Percentiles rank a stretch among this genome's conserved stretches.
Evolutionary conservation across 2,329 filamentous ascomycete species (phyloP).

Genomic region (Colletotrichum falcatum): DNA sequence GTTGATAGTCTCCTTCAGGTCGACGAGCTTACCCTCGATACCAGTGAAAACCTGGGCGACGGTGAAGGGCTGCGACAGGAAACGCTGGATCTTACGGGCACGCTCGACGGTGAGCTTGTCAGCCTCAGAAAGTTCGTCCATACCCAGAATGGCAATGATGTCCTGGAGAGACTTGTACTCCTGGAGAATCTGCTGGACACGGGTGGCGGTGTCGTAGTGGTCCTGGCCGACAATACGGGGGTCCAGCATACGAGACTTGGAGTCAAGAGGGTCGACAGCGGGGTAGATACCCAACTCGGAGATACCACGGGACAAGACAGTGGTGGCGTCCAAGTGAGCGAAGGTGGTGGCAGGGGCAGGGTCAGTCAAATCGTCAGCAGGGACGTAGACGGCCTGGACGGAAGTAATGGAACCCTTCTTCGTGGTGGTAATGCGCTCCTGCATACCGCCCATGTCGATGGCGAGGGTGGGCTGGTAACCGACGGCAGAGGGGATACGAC

Average conservation of each 20-base stretch:
- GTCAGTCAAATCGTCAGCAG: constrained; percentile 99
- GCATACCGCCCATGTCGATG: constrained; percentile 99
- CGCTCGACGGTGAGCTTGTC: constrained; percentile 99
- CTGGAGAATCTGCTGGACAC: constrained; percentile 99
- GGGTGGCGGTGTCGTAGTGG: constrained; percentile 94
- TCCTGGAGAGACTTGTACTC: constrained; percentile 99
- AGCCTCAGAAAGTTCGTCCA: constrained; percentile 99
- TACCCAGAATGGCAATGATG: constrained; percentile 99
- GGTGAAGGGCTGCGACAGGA: constrained; percentile 99
- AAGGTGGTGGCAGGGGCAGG: constrained; percentile 99
- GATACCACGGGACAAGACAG: constrained; percentile 99
- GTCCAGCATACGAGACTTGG: constrained; percentile 99
- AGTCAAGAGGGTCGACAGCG: constrained; percentile 99
- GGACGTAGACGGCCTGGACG: constrained; percentile 99
- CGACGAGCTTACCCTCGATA: constrained; percentile 96
- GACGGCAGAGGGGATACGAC: constrained; percentile 99
- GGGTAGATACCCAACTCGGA: constrained; percentile 99
- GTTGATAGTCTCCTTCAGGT: constrained; percentile 97
- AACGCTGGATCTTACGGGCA: constrained; percentile 99
- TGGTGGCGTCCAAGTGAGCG: constrained; percentile 99
- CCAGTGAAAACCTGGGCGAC: constrained; percentile 85
- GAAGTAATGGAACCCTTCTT: constrained; percentile 99
- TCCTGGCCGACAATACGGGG: constrained; percentile 98
- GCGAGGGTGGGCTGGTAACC: constrained; percentile 99
- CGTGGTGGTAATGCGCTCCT: constrained; percentile 99